phyloP scores from a whole-genome alignment of 495 filamentous ascomycete genomes.

The Talaromyces ruber region DNA sequence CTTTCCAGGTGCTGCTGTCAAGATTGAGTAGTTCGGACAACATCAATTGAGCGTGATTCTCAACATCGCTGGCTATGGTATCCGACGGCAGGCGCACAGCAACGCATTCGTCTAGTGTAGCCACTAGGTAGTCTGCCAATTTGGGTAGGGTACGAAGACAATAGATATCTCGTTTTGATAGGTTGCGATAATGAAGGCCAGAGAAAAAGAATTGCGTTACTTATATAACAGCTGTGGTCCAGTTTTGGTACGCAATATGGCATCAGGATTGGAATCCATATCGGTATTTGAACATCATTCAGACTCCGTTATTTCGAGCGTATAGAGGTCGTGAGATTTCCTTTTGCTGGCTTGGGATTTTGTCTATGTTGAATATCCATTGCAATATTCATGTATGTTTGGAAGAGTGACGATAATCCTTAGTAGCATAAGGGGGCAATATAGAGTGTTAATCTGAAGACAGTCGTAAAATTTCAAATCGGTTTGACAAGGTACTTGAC shows the following conservation, averaged over 20 bases:
- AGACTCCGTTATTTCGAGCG: not conserved
- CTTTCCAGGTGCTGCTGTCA: constrained; percentile 19
- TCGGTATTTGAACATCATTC: not conserved
- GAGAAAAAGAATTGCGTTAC: not conserved
- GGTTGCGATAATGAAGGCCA: not conserved
- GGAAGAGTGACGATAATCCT: not conserved
- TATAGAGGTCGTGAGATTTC: not conserved
- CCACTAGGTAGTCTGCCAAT: constrained; percentile 60
- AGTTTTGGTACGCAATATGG: not conserved
- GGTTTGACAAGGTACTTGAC: not conserved
- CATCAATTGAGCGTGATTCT: constrained; percentile 53
- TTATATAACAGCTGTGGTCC: not conserved
- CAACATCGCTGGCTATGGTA: constrained; percentile 53
- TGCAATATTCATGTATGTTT: not conserved
- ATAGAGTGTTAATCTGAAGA: not conserved
- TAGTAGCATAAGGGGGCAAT: not conserved
- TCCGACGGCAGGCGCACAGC: constrained; percentile 61
- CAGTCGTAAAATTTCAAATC: not conserved
- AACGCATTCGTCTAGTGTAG: constrained; percentile 58
- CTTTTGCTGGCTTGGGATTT: not conserved
- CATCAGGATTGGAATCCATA: not conserved
- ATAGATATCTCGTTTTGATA: no score
- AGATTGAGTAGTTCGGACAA: constrained; percentile 51
- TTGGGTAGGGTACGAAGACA: no score
- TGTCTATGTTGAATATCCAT: not conserved